phyloP scores from a whole-genome alignment of 495 filamentous ascomycete species.

The Hypoxylon rickii region DNA sequence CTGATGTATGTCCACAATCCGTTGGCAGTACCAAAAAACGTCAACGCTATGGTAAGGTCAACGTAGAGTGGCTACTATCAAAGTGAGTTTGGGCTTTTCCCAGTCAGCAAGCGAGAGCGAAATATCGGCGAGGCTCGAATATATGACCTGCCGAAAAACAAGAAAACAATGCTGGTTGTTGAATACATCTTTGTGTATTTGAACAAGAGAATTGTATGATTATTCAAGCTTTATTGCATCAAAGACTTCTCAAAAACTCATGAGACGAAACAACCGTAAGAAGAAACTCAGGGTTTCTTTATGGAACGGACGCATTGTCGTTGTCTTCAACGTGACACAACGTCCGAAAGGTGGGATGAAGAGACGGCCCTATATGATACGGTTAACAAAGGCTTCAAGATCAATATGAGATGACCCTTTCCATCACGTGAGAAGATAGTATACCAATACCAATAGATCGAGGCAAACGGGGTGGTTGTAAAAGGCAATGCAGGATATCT shows the following conservation, averaged over 20 bases:
- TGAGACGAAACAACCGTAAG: neutral
- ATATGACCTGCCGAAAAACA: too few species aligned
- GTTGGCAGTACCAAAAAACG: neutral
- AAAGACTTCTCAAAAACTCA: neutral
- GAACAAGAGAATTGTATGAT: constrained; percentile 4
- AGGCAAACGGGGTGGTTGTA: constrained; percentile 5
- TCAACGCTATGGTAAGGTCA: neutral
- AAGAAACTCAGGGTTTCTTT: neutral
- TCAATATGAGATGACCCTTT: neutral
- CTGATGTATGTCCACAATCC: neutral
- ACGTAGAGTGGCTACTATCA: constrained; percentile 1
- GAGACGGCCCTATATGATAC: neutral
- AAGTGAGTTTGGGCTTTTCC: too few species aligned
- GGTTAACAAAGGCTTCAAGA: constrained; percentile 2
- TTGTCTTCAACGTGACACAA: constrained; percentile 9
- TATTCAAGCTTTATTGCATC: neutral
- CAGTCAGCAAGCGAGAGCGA: too few species aligned
- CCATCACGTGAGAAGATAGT: neutral
- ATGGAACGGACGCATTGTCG: constrained; percentile 6
- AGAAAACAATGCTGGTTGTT: too few species aligned
- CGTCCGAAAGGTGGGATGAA: neutral
- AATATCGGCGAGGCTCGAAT: too few species aligned
- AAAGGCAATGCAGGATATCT: neutral
- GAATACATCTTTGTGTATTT: neutral
- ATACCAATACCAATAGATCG: neutral